These are phyloP conservation scores for Cystoderma amianthinum DNA, from an alignment of 768 basidiomycete species.

Conservation along the genomic window DNA sequence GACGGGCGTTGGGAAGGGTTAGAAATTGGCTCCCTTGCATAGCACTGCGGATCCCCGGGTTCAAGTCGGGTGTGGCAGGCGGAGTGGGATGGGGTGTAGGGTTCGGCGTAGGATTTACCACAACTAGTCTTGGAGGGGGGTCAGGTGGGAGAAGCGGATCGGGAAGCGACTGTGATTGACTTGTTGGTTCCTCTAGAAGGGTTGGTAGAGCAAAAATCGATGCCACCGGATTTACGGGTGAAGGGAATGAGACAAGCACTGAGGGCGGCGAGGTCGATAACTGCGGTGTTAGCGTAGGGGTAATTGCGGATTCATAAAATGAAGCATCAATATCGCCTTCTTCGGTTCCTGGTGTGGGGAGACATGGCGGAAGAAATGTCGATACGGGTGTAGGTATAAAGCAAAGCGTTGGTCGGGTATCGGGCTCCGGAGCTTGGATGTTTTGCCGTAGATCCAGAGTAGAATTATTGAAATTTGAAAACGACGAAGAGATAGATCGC, in stretches of 20 bases:
- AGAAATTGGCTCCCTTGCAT: slow-evolving; percentile 8
- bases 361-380: not conserved
- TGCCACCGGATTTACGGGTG: not conserved
- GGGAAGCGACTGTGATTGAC: slow-evolving; percentile 6
- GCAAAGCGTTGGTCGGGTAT: not conserved
- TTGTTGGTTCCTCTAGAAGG: slow-evolving; percentile 2
- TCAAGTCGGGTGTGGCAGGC: slow-evolving; percentile 56
- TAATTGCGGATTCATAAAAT: not conserved
- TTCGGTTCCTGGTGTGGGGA: not conserved
- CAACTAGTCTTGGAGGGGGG: slow-evolving; percentile 48
- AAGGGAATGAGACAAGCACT: not conserved
- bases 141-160: slow-evolving; percentile 7
- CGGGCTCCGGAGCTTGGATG: no score
- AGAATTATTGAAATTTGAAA: not conserved
- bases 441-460: not conserved
- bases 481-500: not conserved
- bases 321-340: not conserved
- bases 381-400: not conserved
- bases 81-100: slow-evolving; percentile 77
- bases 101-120: slow-evolving; percentile 73
- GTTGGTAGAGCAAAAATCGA: not conserved
- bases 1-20: slow-evolving; percentile 6
- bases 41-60: slow-evolving; percentile 4
- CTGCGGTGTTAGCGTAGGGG: not conserved
- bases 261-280: not conserved